Base-by-base conservation (phyloP, 2,329 filamentous ascomycete genomes). In the Aspergillus awamori region DNA sequence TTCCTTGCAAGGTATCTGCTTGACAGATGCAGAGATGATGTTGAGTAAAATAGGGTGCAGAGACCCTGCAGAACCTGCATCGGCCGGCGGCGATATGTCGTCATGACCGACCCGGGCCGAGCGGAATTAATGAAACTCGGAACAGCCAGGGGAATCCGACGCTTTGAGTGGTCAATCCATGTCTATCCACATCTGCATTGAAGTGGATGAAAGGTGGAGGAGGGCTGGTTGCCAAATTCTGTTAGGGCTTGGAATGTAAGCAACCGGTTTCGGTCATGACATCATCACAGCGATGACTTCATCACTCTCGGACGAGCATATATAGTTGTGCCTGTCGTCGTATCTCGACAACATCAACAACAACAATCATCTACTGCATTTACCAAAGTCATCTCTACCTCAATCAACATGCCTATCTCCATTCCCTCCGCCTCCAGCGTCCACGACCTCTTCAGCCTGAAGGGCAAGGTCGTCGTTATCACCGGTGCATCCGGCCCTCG, bases 401-500 rank as follows among this genome's bases (percentile, higher is more conserved):
- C 5, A 36, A 39, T 26, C 65, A 74, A 45, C 53, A 79, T 79
- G 77, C 77, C 77, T 56, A 75, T 79, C 60, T 65, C 68, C 58
- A 66, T 79, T 58, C 77, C 76, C 65, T 43, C 70, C 51, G 65
- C 74, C 65, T 63, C 72, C 7, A 68, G 62, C 57, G 71, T 80
- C 62, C 61, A 78, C 51, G 76, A 78, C 61, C 76, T 80, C 22
- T 75, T 84, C 55, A 81, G 79, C 64, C 80, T 82, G 22, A 79
- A 81, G 58, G 81, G 81, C 67, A 78, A 78, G 62, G 77, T 78
- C 5, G 77, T 81, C 24, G 73, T 83, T 3, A 72, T 84, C 15
- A 83, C 82, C 26, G 80, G 80, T 56, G 82, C 80, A 10, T 78
- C 78, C 17, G 87, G 87, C 8, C 84, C 90, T 59, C 86, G 85